phyloP scores from a whole-genome alignment of 768 basidiomycete genomes.

The Psilocybe sp. region DNA sequence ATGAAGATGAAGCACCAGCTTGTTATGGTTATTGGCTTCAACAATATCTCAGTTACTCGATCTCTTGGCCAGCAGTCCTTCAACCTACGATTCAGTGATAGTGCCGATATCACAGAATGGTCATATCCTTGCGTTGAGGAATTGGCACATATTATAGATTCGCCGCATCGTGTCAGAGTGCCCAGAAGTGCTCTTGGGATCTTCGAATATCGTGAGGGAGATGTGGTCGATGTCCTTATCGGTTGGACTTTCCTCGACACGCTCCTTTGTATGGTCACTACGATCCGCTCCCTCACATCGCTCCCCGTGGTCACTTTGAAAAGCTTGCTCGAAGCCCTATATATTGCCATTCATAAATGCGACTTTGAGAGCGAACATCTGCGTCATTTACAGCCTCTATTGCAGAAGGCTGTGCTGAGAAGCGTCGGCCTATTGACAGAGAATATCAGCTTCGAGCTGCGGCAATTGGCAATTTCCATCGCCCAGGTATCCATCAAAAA shows the following conservation, averaged over 20 bases:
- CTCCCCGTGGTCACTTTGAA: constrained; percentile 60
- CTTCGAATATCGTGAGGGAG: constrained; percentile 41
- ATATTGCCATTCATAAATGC: constrained; percentile 71
- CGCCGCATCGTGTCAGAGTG: constrained; percentile 46
- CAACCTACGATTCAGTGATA: constrained; percentile 51
- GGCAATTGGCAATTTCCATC: constrained; percentile 61
- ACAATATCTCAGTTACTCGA: constrained; percentile 43
- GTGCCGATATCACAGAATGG: constrained; percentile 36
- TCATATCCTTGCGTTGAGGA: constrained; percentile 58
- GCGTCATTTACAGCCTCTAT: constrained; percentile 47
- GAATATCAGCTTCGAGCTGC: constrained; percentile 63
- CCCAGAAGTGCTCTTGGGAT: constrained; percentile 40
- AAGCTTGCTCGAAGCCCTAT: constrained; percentile 57
- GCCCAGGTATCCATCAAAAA: constrained; percentile 61
- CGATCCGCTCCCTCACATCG: constrained; percentile 38
- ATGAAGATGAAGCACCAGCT: constrained; percentile 61
- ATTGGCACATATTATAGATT: constrained; percentile 58
- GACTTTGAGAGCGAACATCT: constrained; percentile 59
- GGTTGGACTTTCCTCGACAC: constrained; percentile 67
- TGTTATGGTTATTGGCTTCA: constrained; percentile 52
- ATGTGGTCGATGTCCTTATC: constrained; percentile 42
- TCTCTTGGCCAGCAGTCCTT: constrained; percentile 46
- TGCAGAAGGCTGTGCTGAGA: constrained; percentile 52
- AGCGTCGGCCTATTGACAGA: constrained; percentile 48
- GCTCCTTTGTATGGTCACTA: constrained; percentile 47